A percentile compares a stretch with the other conserved stretches of the same genome.
These are phyloP conservation scores for Malus hybrid DNA, from an alignment of 331 rosid species.

Conservation along the genomic window DNA sequence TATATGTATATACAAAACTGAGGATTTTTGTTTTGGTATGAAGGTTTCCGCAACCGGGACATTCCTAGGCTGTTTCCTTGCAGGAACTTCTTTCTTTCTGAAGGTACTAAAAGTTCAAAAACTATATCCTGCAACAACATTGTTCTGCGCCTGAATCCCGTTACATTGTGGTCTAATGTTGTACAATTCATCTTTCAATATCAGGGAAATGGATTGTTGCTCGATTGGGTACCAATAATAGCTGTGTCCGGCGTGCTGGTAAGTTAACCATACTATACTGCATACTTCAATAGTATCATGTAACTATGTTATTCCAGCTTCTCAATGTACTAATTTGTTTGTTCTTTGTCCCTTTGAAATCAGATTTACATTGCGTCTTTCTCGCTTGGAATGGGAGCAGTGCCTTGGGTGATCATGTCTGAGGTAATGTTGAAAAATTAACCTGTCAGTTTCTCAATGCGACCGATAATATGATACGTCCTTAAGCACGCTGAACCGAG, in stretches of 20 bases:
- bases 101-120: slow-evolving; percentile 20
- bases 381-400: slow-evolving; percentile 73
- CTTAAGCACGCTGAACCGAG: background rate
- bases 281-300: background rate
- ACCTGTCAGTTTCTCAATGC: background rate
- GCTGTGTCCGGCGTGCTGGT: slow-evolving; percentile 64
- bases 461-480: background rate
- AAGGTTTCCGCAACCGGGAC: slow-evolving; percentile 75
- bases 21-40: background rate
- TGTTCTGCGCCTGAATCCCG: background rate
- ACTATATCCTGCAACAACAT: background rate
- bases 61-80: slow-evolving; percentile 59
- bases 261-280: slow-evolving; percentile 8
- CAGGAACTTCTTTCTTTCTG: slow-evolving; percentile 65
- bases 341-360: slow-evolving; percentile 3
- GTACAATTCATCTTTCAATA: slow-evolving; percentile 7
- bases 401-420: slow-evolving; percentile 92
- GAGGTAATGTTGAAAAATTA: slow-evolving; percentile 43
- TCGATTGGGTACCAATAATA: slow-evolving; percentile 47
- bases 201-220: slow-evolving; percentile 51
- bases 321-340: background rate
- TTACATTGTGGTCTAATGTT: slow-evolving; percentile 13
- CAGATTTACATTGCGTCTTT: slow-evolving; percentile 65
- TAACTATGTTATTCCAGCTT: background rate
- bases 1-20: background rate